Conservation (phyloP, 2,329 filamentous ascomycete genomes). For the Metarhizium anisopliae region DNA sequence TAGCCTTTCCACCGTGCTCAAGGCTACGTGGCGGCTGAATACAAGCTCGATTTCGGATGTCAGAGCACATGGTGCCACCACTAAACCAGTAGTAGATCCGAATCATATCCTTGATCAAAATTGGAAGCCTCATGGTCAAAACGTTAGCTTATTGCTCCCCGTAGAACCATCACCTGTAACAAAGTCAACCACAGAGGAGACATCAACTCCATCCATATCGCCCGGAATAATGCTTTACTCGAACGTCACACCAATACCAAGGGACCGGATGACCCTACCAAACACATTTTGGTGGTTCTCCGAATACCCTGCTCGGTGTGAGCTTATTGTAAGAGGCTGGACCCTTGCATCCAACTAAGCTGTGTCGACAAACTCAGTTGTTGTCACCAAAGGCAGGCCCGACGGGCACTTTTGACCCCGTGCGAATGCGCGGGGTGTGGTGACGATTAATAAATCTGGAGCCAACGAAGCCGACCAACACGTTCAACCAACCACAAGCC, state of each 20-base stretch:
- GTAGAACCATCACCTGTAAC: neutral
- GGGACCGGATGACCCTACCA: slow-evolving; percentile 12
- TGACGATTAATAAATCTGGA: neutral
- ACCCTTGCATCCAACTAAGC: slow-evolving; percentile 5
- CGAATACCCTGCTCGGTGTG: slow-evolving; percentile 10
- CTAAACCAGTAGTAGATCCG: too few relatives aligned
- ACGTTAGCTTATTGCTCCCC: neutral
- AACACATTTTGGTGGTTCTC: slow-evolving; percentile 8
- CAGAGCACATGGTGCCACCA: too few relatives aligned
- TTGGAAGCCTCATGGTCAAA: neutral
- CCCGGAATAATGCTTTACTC: neutral
- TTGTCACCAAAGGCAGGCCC: slow-evolving; percentile 5
- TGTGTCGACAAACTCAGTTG: neutral
- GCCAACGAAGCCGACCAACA: neutral
- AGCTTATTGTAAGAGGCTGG: slow-evolving; percentile 2
- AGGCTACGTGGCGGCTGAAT: neutral
- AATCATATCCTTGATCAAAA: neutral
- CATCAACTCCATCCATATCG: neutral
- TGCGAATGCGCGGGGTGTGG: neutral
- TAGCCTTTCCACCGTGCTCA: neutral
- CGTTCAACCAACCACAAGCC: neutral
- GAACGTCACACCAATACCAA: slow-evolving; percentile 4
- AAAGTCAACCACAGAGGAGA: neutral
- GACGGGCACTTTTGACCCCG: slow-evolving; percentile 6
- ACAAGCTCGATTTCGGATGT: too few relatives aligned